Evolutionary conservation across 495 filamentous ascomycete genomes (phyloP), one percentile per base, ranked within the genome.

Genomic region (Alectoria sarmentosa): DNA sequence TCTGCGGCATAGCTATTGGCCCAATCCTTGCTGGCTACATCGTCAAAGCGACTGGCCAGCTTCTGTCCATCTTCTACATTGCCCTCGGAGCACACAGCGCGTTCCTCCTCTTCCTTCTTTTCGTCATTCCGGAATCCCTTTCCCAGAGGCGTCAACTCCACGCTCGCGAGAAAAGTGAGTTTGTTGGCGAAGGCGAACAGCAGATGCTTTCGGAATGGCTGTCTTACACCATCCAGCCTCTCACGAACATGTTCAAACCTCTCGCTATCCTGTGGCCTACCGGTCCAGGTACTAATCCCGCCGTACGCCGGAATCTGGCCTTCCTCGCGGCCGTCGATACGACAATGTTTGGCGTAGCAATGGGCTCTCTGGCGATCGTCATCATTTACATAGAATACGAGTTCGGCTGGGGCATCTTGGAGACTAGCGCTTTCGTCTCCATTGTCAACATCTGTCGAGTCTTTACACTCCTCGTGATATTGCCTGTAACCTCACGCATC

Each of bases 81-180:
- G 84, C 88, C 0, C 71, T 96, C 4, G 82, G 73, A n/a, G 83
- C 84, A 58, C 91, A 96, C 72, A 36, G 77, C 13, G 73, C 87
- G 66, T 95, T 91, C 74, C 81, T 92, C 42, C 23, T 86, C 4
- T 88, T 86, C 68, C 75, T 96, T 49, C 62, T 84, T 23, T 78
- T 91, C 39, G 60, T 90, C 37, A 77, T 94, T 15, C 94, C 94
- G 0, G 94, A 98, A 67, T 96, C 90, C 1, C 77, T 97, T 0
- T 85, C 86, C 13, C 82, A 82, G 69, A 79, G 83, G 58, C 83
- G 87, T 0, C 91, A 90, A 71, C 73, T 77, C 26, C 71, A 77
- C 10, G 92, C 92, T 2, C 84, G 85, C 7, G 84, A 88, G 60
- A 90, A 87, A 9, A 60, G 88, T 69, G 79, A 71, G 17, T 67